phyloP scores from a whole-genome alignment of 805 yeast genomes.

The Saturnispora halmiae region DNA sequence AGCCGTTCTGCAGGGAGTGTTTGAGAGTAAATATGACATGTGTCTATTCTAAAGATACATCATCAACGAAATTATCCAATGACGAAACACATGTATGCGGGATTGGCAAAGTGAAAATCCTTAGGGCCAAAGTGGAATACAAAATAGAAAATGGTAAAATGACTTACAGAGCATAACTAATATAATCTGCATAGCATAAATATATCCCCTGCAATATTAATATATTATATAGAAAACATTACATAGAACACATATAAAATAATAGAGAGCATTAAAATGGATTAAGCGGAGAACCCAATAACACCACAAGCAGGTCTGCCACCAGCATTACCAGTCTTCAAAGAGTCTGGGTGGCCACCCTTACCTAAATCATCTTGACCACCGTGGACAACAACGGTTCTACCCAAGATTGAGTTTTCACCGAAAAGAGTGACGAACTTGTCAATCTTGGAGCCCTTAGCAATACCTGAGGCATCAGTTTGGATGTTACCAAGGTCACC shows the following conservation, averaged over 20 bases:
- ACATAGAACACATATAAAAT: background rate
- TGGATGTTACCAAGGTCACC: slow-evolving; percentile 95
- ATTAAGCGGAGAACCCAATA: slow-evolving; percentile 61
- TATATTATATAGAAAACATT: too few species aligned
- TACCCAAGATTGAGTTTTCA: slow-evolving; percentile 79
- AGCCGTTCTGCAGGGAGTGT: slow-evolving; percentile 36
- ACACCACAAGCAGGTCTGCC: slow-evolving; percentile 98
- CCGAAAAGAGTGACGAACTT: slow-evolving; percentile 72
- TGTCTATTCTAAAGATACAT: too few species aligned
- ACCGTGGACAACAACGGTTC: slow-evolving; percentile 90
- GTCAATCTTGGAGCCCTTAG: slow-evolving; percentile 84
- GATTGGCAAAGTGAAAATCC: slow-evolving; percentile 11
- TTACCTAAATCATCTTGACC: slow-evolving; percentile 92
- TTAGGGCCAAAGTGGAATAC: slow-evolving; percentile 15
- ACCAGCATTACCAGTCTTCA: slow-evolving; percentile 96
- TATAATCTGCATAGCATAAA: background rate
- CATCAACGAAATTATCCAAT: background rate
- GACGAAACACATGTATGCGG: slow-evolving; percentile 11
- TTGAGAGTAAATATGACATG: slow-evolving; percentile 8
- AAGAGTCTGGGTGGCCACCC: slow-evolving; percentile 85
- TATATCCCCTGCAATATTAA: background rate
- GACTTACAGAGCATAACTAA: slow-evolving; percentile 4
- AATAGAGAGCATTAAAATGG: background rate
- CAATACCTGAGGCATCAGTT: slow-evolving; percentile 81
- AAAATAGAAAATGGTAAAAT: slow-evolving; percentile 12